phyloP scores from a whole-genome alignment of 805 yeast genomes.

The Spathaspora girioi region DNA sequence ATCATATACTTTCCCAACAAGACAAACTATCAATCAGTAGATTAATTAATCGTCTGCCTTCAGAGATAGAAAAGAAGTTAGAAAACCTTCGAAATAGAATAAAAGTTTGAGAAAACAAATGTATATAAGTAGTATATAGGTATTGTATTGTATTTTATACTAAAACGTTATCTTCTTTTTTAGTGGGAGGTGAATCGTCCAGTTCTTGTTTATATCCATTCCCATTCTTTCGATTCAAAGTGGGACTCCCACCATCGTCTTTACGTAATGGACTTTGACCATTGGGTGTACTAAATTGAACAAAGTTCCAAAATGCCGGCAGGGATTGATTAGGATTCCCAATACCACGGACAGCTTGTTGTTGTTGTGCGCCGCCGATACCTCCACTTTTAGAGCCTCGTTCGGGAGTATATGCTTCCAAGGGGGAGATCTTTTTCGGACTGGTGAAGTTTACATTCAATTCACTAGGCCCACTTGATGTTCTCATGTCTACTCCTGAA shows the following conservation, averaged over 20 bases:
- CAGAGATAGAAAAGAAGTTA: conserved; percentile 50
- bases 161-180: not conserved
- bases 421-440: conserved; percentile 39
- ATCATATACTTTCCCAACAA: conserved; percentile 29
- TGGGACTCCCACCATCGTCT: conserved; percentile 39
- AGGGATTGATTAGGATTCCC: conserved; percentile 54
- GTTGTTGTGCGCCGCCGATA: not conserved
- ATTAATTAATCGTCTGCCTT: conserved; percentile 43
- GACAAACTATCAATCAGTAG: conserved; percentile 35
- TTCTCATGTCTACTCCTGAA: conserved; percentile 5
- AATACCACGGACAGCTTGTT: conserved; percentile 13
- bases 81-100: conserved; percentile 48
- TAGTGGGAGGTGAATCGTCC: not conserved
- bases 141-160: not conserved
- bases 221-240: conserved; percentile 25
- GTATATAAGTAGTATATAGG: not conserved
- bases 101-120: conserved; percentile 19
- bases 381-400: conserved; percentile 28
- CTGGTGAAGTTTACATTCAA: conserved; percentile 36
- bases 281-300: conserved; percentile 61
- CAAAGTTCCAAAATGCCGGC: conserved; percentile 92
- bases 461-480: conserved; percentile 25
- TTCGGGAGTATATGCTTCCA: conserved; percentile 44
- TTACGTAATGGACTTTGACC: conserved; percentile 41
- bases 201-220: not conserved